Percentiles rank a stretch among this genome's conserved stretches.
Conservation (phyloP, 2,329 filamentous ascomycete species). For the Colletotrichum theobromicola region DNA sequence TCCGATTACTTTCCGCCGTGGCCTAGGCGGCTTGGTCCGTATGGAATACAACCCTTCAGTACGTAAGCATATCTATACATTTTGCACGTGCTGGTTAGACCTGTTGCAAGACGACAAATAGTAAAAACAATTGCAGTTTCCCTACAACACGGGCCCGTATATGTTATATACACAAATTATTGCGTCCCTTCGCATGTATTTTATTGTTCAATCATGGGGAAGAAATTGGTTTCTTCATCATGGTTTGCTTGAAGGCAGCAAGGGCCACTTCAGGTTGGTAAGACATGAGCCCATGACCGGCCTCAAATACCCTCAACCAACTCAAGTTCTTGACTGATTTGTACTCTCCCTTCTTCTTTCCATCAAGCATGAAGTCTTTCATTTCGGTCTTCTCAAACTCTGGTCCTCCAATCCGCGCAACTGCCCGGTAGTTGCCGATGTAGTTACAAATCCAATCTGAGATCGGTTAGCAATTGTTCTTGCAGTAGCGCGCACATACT, state of each 20-base stretch:
- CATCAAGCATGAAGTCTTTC: conserved; percentile 50
- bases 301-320: conserved; percentile 52
- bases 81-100: no score
- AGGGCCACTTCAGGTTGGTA: conserved; percentile 23
- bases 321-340: conserved; percentile 55
- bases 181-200: no score
- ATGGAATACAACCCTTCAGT: no score
- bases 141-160: no score
- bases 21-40: no score
- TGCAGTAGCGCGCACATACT: background rate
- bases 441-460: conserved; percentile 64
- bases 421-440: conserved; percentile 44
- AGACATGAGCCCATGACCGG: conserved; percentile 41
- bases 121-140: no score
- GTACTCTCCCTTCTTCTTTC: conserved; percentile 50
- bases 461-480: background rate
- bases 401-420: conserved; percentile 35
- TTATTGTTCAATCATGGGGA: background rate
- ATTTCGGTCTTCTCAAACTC: conserved; percentile 40
- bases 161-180: no score
- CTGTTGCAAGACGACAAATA: no score
- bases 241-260: conserved; percentile 55
- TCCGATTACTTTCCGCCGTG: no score
- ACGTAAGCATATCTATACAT: no score
- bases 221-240: conserved; percentile 50